Evolutionary conservation across 2,329 filamentous ascomycete species (phyloP).

Genomic region (Hypoxylon sp.): DNA sequence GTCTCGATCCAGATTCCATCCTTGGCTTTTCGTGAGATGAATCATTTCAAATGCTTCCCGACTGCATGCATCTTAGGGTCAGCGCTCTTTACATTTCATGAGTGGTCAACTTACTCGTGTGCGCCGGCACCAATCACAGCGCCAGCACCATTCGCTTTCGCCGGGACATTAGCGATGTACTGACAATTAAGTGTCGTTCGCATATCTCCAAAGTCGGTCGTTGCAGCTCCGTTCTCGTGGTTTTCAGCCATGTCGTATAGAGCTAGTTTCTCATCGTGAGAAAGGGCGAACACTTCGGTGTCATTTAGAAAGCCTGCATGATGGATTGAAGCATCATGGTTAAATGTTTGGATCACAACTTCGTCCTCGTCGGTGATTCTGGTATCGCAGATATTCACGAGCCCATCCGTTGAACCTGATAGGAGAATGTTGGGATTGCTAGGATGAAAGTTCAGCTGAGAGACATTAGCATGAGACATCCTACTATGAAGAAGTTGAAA

Average conservation of each 20-base stretch:
- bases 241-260: slow-evolving; percentile 75
- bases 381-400: slow-evolving; percentile 80
- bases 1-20: slow-evolving; percentile 64
- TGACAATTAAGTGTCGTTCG: slow-evolving; percentile 71
- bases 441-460: slow-evolving; percentile 68
- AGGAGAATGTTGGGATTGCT: slow-evolving; percentile 68
- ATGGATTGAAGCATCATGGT: slow-evolving; percentile 78
- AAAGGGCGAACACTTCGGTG: slow-evolving; percentile 74
- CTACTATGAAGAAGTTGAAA: not conserved
- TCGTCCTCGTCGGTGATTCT: slow-evolving; percentile 78
- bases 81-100: slow-evolving; percentile 16
- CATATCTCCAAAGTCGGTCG: slow-evolving; percentile 72
- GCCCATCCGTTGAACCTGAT: slow-evolving; percentile 80
- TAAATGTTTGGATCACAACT: slow-evolving; percentile 78
- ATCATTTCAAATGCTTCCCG: slow-evolving; percentile 67
- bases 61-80: slow-evolving; percentile 46
- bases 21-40: slow-evolving; percentile 61
- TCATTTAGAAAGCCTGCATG: slow-evolving; percentile 74
- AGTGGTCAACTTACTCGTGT: slow-evolving; percentile 65
- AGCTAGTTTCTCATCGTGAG: slow-evolving; percentile 80
- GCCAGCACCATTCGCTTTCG: slow-evolving; percentile 65
- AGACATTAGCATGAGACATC: slow-evolving; percentile 35
- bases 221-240: slow-evolving; percentile 65
- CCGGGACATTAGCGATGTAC: slow-evolving; percentile 75
- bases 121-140: slow-evolving; percentile 71